Base-by-base conservation (phyloP, 108 stramenopile genomes). In the Pseudonitzschia pungens region DNA sequence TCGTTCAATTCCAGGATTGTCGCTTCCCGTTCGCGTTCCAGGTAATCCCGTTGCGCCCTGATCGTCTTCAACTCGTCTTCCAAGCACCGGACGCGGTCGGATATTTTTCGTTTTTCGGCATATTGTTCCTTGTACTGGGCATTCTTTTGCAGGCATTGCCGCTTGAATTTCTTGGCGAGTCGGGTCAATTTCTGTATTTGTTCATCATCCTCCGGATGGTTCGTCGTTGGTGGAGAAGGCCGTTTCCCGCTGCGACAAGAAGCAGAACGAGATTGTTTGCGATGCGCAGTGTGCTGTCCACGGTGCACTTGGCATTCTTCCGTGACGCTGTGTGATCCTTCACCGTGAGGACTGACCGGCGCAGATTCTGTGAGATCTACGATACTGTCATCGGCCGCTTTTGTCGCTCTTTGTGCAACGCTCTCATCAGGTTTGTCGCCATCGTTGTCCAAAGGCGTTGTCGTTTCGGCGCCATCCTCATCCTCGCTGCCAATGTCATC, bases 121-220 rank as follows among this genome's bases (percentile, higher is more conserved):
- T 67, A 44, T 16, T 67, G 66, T 67, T 67, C 45, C 45, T 67
- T 67, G 44, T 50, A 48, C 24, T 67, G 24, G 28, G 14, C 28
- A 27, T 21, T 44, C 24, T 48, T 67, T 67, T 67, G 66, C n/a
- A 67, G 36, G 43, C 18, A 67, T 26, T 50, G 66, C 22, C 28
- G 22, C 22, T 67, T 67, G 44, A 48, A 50, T 26, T 67, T 44
- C 24, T 67, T 67, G 12, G 66, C 66, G 22, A 67, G n/a, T 7
- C 45, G 43, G n/a, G 66, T 24, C 22, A 67, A 28, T 40, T 41
- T 36, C 18, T 22, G 45, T 0, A 48, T n/a, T 7, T 67, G 8
- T 24, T 40, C 12, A n/a, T 62, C 60, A 18, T 15, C 11, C 8
- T 62, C 32, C 32, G 16, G 21, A 40, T 62, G 27, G 29, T 40